phyloP scores from a whole-genome alignment of 2,329 filamentous ascomycete species.

The Penicillium nordicum region DNA sequence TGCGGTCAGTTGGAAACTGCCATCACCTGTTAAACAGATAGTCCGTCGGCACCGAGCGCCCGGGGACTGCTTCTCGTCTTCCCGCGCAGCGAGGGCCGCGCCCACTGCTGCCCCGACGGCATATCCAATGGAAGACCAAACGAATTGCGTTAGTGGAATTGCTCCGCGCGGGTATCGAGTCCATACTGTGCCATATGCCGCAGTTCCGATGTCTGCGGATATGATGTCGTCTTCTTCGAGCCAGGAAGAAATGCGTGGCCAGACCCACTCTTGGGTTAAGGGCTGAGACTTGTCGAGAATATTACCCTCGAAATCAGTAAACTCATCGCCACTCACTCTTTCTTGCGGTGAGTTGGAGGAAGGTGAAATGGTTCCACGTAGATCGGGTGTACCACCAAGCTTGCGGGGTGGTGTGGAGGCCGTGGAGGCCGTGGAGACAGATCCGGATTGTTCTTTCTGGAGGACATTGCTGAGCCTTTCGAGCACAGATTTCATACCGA shows the following conservation, averaged over 20 bases:
- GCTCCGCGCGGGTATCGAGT: constrained; percentile 69
- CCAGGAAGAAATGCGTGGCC: constrained; percentile 69
- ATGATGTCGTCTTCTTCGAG: constrained; percentile 68
- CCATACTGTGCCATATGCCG: constrained; percentile 79
- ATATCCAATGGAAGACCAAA: constrained; percentile 64
- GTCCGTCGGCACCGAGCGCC: constrained; percentile 52
- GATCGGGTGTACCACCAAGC: not conserved
- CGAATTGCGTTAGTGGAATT: constrained; percentile 69
- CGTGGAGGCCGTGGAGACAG: not conserved
- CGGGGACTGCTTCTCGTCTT: constrained; percentile 43
- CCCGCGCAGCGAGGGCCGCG: constrained; percentile 68
- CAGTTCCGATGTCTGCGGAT: constrained; percentile 77
- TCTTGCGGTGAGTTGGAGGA: not conserved
- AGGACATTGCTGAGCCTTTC: constrained; percentile 60
- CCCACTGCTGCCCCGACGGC: constrained; percentile 58
- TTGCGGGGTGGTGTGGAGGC: constrained; percentile 21
- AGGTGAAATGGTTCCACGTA: not conserved
- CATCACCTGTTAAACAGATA: constrained; percentile 81
- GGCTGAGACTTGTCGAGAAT: constrained; percentile 52
- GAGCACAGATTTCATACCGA: constrained; percentile 73
- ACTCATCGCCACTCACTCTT: not conserved
- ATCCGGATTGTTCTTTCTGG: constrained; percentile 53
- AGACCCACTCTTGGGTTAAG: constrained; percentile 56
- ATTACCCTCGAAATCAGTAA: constrained; percentile 40
- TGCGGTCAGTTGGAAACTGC: constrained; percentile 75